Conservation (phyloP, 1,284 basidiomycete species). For the Pulveroboletus ridleyi region DNA sequence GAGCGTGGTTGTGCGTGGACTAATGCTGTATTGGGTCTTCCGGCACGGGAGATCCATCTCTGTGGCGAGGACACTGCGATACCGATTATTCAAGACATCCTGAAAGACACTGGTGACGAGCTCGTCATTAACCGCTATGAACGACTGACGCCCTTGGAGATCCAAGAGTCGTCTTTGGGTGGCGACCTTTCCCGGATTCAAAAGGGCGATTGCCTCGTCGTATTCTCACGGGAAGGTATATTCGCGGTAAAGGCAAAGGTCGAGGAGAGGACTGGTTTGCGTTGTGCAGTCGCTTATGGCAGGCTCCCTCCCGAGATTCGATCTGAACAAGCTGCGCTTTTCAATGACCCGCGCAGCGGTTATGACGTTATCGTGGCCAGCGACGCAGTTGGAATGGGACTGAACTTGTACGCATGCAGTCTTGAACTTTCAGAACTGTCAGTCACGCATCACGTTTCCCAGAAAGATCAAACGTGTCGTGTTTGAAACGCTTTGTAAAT, state of each 20-base stretch:
- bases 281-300: conserved; percentile 83
- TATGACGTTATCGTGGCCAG: conserved; percentile 81
- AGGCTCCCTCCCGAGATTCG: conserved; percentile 81
- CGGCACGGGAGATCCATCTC: conserved; percentile 89
- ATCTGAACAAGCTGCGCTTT: conserved; percentile 79
- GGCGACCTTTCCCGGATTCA: conserved; percentile 70
- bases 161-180: conserved; percentile 72
- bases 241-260: conserved; percentile 81
- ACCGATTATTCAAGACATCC: conserved; percentile 74
- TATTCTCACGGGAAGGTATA: conserved; percentile 83
- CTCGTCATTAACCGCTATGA: conserved; percentile 85
- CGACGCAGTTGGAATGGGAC: conserved; percentile 87
- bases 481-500: conserved; percentile 84
- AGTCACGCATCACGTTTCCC: conserved; percentile 12
- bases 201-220: conserved; percentile 92
- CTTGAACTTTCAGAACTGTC: conserved; percentile 3
- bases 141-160: conserved; percentile 84
- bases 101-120: conserved; percentile 84
- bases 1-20: conserved; percentile 90
- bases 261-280: conserved; percentile 65
- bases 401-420: conserved; percentile 69
- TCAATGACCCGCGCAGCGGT: conserved; percentile 71
- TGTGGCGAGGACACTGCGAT: conserved; percentile 96
- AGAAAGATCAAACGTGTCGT: conserved; percentile 95
- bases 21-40: conserved; percentile 78